Base-by-base conservation (phyloP, 306 rosid species). In the Vigna hirtella region DNA sequence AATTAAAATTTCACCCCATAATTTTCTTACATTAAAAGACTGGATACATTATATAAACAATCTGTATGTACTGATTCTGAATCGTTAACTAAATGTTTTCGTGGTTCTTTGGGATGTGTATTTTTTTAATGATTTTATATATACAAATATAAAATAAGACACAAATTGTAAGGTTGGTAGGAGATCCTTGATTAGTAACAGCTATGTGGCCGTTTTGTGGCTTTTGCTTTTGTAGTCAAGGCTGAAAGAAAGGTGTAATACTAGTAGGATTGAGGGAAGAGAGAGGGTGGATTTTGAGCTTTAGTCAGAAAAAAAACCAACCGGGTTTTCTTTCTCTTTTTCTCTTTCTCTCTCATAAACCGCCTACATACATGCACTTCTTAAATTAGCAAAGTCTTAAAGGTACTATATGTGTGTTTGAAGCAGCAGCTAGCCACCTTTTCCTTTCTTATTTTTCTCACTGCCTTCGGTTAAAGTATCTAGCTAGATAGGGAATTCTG, bases 161-260 rank as follows among this genome's bases (percentile, higher is more conserved):
- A 26, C 11, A 53, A 70, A 83, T 66, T 78, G 67, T 72, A 74
- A 71, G 85, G 52, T 71, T 62, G 59, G 55, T 79, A 72, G 15
- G 48, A 77, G 81, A 49, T 82, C 52, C 58, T 52, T 71, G 24
- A 77, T 73, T 40, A 69, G 89, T 83, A 89, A 87, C 89, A 84
- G 90, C 85, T 61, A 62, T 77, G 63, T 57, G 83, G 87, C 90
- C 82, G 91, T 89, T 91, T 89, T 86, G 67, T 87, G 77, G 84
- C 91, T 93, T 91, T 93, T 77, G 87, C 97, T 93, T 91, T 91
- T 79, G 85, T 88, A 90, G 98, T 93, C 93, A 91, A 91, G 95
- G 72, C 83, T 79, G 86, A 76, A 86, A 83, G 85, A 90, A 92
- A 88, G 88, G 95, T 73, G 85, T 38, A 52, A 48, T 30, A 30